Evolutionary conservation across 495 filamentous ascomycete species (phyloP), one percentile per base, ranked within the genome.

Genomic region (Massariosphaeria phaeospora): DNA sequence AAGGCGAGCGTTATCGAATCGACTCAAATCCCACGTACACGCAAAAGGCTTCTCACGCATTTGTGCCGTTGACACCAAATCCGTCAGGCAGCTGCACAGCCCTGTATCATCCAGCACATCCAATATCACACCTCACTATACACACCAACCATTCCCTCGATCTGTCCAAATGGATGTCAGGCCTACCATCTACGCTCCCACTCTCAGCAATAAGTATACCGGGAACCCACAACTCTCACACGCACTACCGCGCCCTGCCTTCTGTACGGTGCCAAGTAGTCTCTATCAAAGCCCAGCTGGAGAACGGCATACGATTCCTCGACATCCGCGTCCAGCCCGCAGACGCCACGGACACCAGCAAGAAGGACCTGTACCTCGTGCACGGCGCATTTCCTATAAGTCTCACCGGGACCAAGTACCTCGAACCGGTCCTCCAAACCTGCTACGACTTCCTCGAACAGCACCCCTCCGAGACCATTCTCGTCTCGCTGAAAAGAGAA

Each of bases 201-300:
- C 73, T 97, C 20, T 89, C 88, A 10, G 78, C 84, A 3, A 80
- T 98, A 26, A 89, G 84, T 36, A 95, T 98, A 55, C 94, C 93
- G 1, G 93, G 93, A 49, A 97, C 93, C 0, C 93, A 98, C 77
- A 98, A 98, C 71, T 86, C 84, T 6, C 86, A 91, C 1, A 93
- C 91, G 2, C 83, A 79, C 70, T 76, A 93, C 70, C 69, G 77
- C 23, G 91, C 93, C 17, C 80, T 95, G 0, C 93, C 93, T 6
- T 93, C 88, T 0, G 93, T 98, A 11, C 86, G 93, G 48, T 98
- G 93, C 71, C 93, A 98, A 70, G 83, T 88, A 23, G 88, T 90
- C 21, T 72, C 78, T 38, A 78, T 89, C 4, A 75, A 74, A 36
- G 80, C 80, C 40, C 93, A 98, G 67, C 79, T 98, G 43, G 72